Percentiles rank a stretch among this genome's conserved stretches.
These are phyloP conservation scores for Filobasidium wieringae DNA, from an alignment of 768 basidiomycete species.

Conservation along the genomic window DNA sequence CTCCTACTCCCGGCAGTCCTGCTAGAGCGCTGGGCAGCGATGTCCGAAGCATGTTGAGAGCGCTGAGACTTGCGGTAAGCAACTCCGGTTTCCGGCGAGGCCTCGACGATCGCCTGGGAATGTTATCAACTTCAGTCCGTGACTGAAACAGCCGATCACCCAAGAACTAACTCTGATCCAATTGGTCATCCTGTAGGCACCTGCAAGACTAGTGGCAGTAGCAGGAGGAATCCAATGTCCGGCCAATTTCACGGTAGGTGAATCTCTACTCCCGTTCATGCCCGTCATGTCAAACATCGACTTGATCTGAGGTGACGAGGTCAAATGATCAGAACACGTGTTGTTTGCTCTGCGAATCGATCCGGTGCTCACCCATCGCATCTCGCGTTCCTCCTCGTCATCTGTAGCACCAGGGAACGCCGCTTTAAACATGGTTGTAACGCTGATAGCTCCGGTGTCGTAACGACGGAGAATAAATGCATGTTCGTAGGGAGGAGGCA, in stretches of 20 bases:
- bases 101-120: slow-evolving; percentile 50
- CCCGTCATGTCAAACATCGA: slow-evolving; percentile 61
- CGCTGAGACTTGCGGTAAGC: slow-evolving; percentile 61
- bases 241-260: slow-evolving; percentile 64
- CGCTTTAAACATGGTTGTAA: slow-evolving; percentile 93
- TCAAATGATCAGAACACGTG: not conserved
- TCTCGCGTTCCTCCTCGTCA: slow-evolving; percentile 62
- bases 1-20: no score
- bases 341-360: not conserved
- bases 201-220: slow-evolving; percentile 54
- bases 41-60: slow-evolving; percentile 34
- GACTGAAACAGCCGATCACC: not conserved
- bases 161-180: slow-evolving; percentile 32
- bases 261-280: slow-evolving; percentile 57
- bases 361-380: slow-evolving; percentile 51
- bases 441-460: slow-evolving; percentile 80
- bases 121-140: not conserved
- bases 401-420: slow-evolving; percentile 76
- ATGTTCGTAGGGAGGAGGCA: slow-evolving; percentile 48
- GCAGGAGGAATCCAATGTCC: slow-evolving; percentile 69
- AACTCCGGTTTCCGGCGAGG: slow-evolving; percentile 62
- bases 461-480: slow-evolving; percentile 89
- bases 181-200: slow-evolving; percentile 51
- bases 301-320: slow-evolving; percentile 43
- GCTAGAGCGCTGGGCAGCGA: slow-evolving; percentile 13